Percentiles rank a stretch among this genome's conserved stretches.
phyloP scores from a whole-genome alignment of 208 protist genomes.

The Leishmania martiniquensis region DNA sequence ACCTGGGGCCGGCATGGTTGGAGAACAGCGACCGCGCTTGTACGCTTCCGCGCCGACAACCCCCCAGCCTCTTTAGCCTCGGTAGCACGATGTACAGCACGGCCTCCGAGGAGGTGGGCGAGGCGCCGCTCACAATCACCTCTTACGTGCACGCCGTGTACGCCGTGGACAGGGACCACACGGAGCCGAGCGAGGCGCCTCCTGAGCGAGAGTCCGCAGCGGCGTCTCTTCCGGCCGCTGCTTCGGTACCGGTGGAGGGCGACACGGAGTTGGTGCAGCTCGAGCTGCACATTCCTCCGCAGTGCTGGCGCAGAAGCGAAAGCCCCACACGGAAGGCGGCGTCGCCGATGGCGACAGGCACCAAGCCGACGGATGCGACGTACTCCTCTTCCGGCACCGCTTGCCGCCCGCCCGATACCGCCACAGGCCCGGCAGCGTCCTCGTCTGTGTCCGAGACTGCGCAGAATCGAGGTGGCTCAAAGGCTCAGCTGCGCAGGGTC shows the following conservation, averaged over 20 bases:
- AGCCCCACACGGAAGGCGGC: background rate
- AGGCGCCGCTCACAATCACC: conserved; percentile 10
- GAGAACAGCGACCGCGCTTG: conserved; percentile 4
- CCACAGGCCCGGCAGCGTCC: background rate
- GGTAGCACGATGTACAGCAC: background rate
- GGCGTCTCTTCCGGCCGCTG: background rate
- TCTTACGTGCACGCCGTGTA: conserved; percentile 29
- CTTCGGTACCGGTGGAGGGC: background rate
- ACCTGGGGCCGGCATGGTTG: background rate
- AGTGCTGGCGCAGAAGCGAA: background rate
- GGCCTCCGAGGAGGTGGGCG: conserved; percentile 1
- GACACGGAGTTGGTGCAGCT: conserved; percentile 4
- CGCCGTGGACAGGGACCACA: conserved; percentile 1
- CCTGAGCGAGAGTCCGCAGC: background rate
- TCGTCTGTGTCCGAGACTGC: background rate
- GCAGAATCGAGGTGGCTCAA: background rate
- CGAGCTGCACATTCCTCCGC: conserved; percentile 12
- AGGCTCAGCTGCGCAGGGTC: background rate
- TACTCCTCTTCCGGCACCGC: background rate
- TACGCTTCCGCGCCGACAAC: background rate
- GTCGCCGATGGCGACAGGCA: background rate
- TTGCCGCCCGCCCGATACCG: background rate
- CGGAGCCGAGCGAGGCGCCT: background rate
- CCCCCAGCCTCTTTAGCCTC: background rate
- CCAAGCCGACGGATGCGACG: background rate